These are phyloP conservation scores for Aleurites moluccanus DNA, from an alignment of 441 rosid genomes.

Conservation along the genomic window DNA sequence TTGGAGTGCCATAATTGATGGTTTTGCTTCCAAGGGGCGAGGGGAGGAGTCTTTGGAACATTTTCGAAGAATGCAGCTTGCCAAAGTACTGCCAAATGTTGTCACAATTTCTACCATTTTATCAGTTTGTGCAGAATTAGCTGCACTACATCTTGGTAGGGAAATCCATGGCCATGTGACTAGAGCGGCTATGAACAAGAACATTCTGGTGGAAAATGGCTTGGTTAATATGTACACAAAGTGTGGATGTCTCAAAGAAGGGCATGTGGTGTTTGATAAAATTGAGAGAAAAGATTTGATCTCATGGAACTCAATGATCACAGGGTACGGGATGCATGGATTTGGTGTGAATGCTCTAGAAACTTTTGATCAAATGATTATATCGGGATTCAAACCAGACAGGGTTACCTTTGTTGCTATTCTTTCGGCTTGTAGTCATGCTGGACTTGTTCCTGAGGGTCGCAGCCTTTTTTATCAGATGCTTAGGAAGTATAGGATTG, in stretches of 20 bases:
- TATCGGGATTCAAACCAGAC: constrained; percentile 35
- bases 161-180: constrained; percentile 64
- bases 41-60: constrained; percentile 52
- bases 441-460: constrained; percentile 45
- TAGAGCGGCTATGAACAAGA: constrained; percentile 46
- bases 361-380: constrained; percentile 38
- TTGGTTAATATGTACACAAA: constrained; percentile 72
- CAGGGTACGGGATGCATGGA: constrained; percentile 57
- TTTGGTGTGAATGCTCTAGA: constrained; percentile 36
- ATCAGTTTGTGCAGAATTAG: constrained; percentile 63
- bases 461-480: constrained; percentile 31
- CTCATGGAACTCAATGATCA: constrained; percentile 55
- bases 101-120: constrained; percentile 60
- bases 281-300: constrained; percentile 43
- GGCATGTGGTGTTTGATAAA: constrained; percentile 47
- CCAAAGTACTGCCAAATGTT: constrained; percentile 49
- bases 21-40: constrained; percentile 56
- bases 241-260: constrained; percentile 58
- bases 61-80: constrained; percentile 63
- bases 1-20: constrained; percentile 70
- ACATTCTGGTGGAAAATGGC: constrained; percentile 60
- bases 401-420: constrained; percentile 40
- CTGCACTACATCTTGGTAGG: constrained; percentile 51
- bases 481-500: constrained; percentile 23
- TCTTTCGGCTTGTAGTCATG: constrained; percentile 55